These are phyloP conservation scores for Cryptococcus jaspeensis DNA, from an alignment of 1,284 basidiomycete genomes.

Conservation along the genomic window DNA sequence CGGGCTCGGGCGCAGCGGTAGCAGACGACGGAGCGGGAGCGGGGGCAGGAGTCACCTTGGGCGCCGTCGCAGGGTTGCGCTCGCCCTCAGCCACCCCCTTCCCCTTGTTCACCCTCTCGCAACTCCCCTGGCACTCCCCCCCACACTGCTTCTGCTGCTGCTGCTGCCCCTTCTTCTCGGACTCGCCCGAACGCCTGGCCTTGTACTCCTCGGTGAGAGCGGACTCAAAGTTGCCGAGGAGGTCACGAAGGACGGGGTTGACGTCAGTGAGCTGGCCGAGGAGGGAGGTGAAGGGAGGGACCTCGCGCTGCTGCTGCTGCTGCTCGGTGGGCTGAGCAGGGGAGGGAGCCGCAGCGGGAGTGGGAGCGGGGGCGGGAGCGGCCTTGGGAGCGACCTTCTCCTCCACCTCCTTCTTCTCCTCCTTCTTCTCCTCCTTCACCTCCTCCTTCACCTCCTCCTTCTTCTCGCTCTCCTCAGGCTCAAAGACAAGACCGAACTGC, in stretches of 20 bases:
- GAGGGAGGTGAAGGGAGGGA: slow-evolving; percentile 24
- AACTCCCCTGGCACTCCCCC: slow-evolving; percentile 1
- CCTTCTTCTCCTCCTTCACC: not conserved
- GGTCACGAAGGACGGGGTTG: slow-evolving; percentile 27
- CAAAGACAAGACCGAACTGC: slow-evolving; percentile 46
- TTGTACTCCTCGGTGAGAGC: slow-evolving; percentile 14
- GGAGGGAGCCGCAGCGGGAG: not conserved
- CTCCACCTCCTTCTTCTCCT: not conserved
- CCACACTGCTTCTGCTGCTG: not conserved
- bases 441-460: slow-evolving; percentile 1
- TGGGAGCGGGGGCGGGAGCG: not conserved
- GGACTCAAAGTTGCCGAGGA: slow-evolving; percentile 26
- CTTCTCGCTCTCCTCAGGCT: slow-evolving; percentile 23
- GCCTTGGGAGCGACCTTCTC: not conserved
- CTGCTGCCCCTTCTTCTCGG: slow-evolving; percentile 2
- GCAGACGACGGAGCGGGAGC: slow-evolving; percentile 53
- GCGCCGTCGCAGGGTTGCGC: slow-evolving; percentile 15
- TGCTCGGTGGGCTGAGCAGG: not conserved
- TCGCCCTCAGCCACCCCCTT: slow-evolving; percentile 39
- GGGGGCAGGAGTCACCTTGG: slow-evolving; percentile 5
- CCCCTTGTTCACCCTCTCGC: slow-evolving; percentile 23
- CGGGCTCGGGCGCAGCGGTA: slow-evolving; percentile 54
- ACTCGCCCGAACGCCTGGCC: slow-evolving; percentile 4
- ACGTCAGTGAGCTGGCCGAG: slow-evolving; percentile 24
- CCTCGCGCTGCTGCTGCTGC: slow-evolving; percentile 5